Base-by-base conservation (phyloP, 1,284 basidiomycete species). In the Marasmius fiardii region DNA sequence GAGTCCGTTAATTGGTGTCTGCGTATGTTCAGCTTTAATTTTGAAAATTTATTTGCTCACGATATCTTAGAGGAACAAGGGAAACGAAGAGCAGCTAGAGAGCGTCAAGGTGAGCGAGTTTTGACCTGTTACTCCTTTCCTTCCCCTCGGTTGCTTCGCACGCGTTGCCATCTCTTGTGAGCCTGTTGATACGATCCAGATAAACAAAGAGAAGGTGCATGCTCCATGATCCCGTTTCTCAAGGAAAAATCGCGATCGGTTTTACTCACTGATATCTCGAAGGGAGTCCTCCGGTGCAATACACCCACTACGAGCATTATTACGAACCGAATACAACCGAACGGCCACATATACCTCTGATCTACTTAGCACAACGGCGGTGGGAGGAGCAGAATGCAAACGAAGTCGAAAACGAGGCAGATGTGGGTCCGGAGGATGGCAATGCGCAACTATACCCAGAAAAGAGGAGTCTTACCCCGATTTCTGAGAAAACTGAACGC, bases 81-180 rank as follows among this genome's bases (percentile, higher is more conserved):
- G 23, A 77, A 80, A 56, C 77, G 74, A 60, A 70, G 74, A 20
- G 69, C 74, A 41, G 83, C 86, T 26, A 79, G 73, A 60, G 86
- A 89, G 65, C 86, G 90, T 63, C 92, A 89, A 92, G 93, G 94
- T 96, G 76, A 90, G 83, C 70, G 63, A 53, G 48, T 18, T 66
- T 61, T 59, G 61, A 65, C 58, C 63, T 63, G 64, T 62, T 59
- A 62, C 64, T 20, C 7, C 53, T 66, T 63, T 63, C 20, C n/a
- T 43, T 35, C 49, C 35, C 48, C 57, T 53, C 56, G 33, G 58
- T 57, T 52, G 43, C 34, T 37, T 55, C 52, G 43, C 34, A 50
- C 43, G 48, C 43, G 43, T 55, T 55, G 48, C 56, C 48, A 45
- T 62, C 55, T 57, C 54, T 44, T 61, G 43, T 59, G 41, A 54